A percentile compares a stretch with the other conserved stretches of the same genome.
These are phyloP conservation scores for Candida sanyaensis DNA, from an alignment of 1,139 yeast species.

Conservation along the genomic window DNA sequence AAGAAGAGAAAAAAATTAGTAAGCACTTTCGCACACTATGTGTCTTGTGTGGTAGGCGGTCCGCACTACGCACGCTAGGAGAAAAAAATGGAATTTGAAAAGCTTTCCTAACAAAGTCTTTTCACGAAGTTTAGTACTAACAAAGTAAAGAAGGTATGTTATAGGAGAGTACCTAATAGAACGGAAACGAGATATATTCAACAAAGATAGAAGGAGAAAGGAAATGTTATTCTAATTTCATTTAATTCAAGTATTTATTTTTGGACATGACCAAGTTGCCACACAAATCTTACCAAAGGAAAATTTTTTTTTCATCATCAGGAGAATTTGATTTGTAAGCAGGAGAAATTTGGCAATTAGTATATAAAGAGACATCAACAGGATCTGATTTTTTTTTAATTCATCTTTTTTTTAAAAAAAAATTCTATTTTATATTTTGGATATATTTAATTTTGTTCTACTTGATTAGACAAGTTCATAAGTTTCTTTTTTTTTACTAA, in stretches of 20 bases:
- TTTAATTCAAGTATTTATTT: too few relatives aligned
- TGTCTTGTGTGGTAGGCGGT: not conserved
- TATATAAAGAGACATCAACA: not conserved
- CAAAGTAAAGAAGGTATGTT: constrained; percentile 25
- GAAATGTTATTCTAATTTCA: not conserved
- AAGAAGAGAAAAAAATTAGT: not conserved
- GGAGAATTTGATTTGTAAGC: constrained; percentile 7
- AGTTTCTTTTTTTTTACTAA: constrained; percentile 27
- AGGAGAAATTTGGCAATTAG: not conserved
- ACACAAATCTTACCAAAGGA: too few relatives aligned
- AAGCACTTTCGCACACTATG: constrained; percentile 2
- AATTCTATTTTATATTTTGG: not conserved
- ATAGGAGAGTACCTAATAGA: constrained; percentile 1
- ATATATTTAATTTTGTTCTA: not conserved
- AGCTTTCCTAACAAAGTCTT: constrained; percentile 7
- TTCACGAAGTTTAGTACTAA: constrained; percentile 13
- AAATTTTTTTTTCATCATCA: not conserved
- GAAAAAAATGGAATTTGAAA: constrained; percentile 6
- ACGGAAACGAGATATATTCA: not conserved
- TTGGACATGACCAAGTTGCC: too few relatives aligned
- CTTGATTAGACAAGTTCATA: not conserved
- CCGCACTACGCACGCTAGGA: constrained; percentile 6
- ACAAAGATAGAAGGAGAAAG: not conserved
- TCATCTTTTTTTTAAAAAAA: not conserved
- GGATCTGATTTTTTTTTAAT: not conserved